Base-by-base conservation (phyloP, 2,329 filamentous ascomycete species). In the Pochonia chlamydosporia region DNA sequence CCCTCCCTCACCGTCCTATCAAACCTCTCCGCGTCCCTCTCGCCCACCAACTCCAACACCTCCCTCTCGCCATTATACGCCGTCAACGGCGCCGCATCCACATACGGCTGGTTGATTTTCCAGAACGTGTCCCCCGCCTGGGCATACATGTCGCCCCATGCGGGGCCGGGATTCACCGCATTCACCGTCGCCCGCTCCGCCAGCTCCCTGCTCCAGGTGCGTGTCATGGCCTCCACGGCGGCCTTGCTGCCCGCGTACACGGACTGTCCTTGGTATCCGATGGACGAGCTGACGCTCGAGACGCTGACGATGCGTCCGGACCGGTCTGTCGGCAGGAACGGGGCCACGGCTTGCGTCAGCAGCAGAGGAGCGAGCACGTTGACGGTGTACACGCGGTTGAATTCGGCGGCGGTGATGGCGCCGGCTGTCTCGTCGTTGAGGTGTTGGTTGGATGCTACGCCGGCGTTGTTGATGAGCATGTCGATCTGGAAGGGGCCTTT, bases 401-500 rank as follows among this genome's bases (percentile, higher is more conserved):
- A 95, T 58, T 90, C 78, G 11, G 74, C 73, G 5, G 74, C 61
- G 4, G 76, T 78, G 52, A 89, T 78, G 26, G 66, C 69, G 16
- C 64, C 64, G 47, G 73, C 65, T 20, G 80, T 64, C 6, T 63
- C 49, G 24, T 86, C 78, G 43, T 79, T 75, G 21, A 87, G 68
- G 23, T 70, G 63, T 56, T 84, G 78, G 67, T 93, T 92, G 33
- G 78, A 69, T 26, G 79, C 72, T 6, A 83, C 70, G 46, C 88
- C 90, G 25, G 90, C 89, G 64, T 95, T 95, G 76, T 95, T 95
- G 72, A 95, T 72, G 45, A 95, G 72, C 51, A 95, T 88, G 67
- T 95, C 88, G 59, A 95, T 76, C 58, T 61, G 59, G 49, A 67
- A 61, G 6, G 54, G 45, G 11, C 47, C 52, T 10, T 47, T 30